phyloP scores from a whole-genome alignment of 495 filamentous ascomycete genomes.

The Cairneyella variabilis region DNA sequence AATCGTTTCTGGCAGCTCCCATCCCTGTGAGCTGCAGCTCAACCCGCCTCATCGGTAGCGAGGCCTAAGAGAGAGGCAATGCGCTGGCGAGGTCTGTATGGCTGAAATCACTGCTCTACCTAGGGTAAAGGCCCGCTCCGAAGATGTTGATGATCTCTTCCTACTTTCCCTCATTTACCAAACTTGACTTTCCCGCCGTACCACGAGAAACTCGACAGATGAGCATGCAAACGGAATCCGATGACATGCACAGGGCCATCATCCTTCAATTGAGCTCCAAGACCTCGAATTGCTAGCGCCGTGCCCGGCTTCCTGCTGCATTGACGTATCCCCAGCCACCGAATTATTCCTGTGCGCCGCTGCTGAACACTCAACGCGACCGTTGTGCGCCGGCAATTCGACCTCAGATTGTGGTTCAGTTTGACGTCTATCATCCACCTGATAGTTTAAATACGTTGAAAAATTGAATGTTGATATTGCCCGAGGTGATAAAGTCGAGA shows the following conservation, averaged over 20 bases:
- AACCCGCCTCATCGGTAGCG: background rate
- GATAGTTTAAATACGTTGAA: no score
- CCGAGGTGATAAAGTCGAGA: background rate
- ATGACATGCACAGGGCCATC: background rate
- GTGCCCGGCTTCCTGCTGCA: background rate
- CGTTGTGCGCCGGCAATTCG: background rate
- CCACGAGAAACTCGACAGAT: background rate
- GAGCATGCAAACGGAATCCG: constrained; percentile 2
- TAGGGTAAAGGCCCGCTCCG: background rate
- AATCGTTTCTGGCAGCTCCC: background rate
- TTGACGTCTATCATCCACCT: no score
- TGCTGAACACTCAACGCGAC: background rate
- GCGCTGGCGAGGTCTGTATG: background rate
- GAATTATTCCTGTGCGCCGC: background rate
- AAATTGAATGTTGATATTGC: no score
- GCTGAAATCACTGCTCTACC: background rate
- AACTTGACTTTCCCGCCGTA: background rate
- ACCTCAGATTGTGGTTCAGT: no score
- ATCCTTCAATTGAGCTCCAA: background rate
- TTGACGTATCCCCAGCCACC: background rate
- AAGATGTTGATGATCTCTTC: background rate
- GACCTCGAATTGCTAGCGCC: no score
- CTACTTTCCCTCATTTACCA: background rate
- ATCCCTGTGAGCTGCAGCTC: background rate
- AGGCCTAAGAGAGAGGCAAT: background rate